phyloP scores from a whole-genome alignment of 208 protist genomes.

The Leishmania arabica region DNA sequence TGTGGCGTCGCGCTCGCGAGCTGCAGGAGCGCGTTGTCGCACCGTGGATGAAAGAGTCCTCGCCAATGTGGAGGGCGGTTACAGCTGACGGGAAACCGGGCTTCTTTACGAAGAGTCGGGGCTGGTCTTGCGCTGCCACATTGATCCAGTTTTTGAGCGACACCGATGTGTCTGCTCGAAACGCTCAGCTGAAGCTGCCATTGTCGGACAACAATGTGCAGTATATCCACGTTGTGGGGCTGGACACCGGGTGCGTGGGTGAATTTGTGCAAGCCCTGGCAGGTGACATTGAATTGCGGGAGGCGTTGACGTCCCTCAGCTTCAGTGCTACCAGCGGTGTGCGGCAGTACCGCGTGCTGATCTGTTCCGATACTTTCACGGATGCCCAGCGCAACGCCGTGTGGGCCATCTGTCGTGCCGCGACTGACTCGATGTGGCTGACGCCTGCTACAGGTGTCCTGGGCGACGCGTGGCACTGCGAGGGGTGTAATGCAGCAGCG shows the following conservation, averaged over 20 bases:
- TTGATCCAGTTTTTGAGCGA: conserved; percentile 45
- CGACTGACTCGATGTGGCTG: conserved; percentile 18
- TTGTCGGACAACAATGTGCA: neutral
- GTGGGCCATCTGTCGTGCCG: conserved; percentile 37
- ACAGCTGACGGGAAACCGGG: neutral
- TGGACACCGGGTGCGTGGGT: conserved; percentile 23
- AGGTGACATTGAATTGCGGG: conserved; percentile 2
- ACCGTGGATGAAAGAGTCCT: conserved; percentile 10
- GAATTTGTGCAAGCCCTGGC: conserved; percentile 20
- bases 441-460: conserved; percentile 34
- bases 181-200: neutral
- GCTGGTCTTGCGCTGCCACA: conserved; percentile 33
- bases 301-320: neutral
- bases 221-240: conserved; percentile 37
- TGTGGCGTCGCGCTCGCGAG: conserved; percentile 52
- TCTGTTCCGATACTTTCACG: conserved; percentile 51
- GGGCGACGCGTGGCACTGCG: conserved; percentile 45
- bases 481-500: conserved; percentile 15
- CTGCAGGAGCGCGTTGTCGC: conserved; percentile 46
- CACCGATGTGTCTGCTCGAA: conserved; percentile 18
- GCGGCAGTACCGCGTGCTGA: conserved; percentile 45
- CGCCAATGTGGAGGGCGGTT: neutral
- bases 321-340: neutral
- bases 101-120: conserved; percentile 5
- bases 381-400: conserved; percentile 58